Conservation (phyloP, 805 yeast genomes). For the Diddensiella caesifluorescens region DNA sequence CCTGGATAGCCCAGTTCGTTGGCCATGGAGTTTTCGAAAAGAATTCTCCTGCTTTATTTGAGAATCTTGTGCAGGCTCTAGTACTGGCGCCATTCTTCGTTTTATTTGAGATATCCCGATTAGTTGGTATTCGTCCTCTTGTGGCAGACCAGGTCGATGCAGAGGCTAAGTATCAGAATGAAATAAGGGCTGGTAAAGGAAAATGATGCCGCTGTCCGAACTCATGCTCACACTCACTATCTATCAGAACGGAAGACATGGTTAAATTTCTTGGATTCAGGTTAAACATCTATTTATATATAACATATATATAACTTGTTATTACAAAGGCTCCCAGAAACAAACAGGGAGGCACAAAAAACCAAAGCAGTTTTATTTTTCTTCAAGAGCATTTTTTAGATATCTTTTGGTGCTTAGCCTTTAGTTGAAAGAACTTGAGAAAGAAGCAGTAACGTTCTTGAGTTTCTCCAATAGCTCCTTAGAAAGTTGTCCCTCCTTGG, state of each 20-base stretch:
- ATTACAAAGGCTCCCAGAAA: neutral
- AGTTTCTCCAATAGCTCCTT: constrained; percentile 81
- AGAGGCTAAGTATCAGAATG: constrained; percentile 25
- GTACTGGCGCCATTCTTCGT: constrained; percentile 91
- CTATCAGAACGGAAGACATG: too few species aligned
- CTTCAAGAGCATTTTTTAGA: too few species aligned
- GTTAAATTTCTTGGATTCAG: too few species aligned
- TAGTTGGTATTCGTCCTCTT: constrained; percentile 54
- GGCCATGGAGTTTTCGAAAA: constrained; percentile 83
- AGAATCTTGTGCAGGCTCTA: constrained; percentile 76
- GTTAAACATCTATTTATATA: too few species aligned
- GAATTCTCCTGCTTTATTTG: constrained; percentile 81
- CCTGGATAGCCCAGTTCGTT: constrained; percentile 81
- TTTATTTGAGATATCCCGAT: constrained; percentile 66
- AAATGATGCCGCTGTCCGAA: too few species aligned
- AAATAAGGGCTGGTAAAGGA: neutral
- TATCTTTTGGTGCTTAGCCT: too few species aligned
- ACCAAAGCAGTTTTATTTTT: neutral
- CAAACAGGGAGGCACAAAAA: too few species aligned
- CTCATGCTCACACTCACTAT: too few species aligned
- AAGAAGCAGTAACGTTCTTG: constrained; percentile 87
- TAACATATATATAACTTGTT: too few species aligned
- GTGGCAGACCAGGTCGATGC: constrained; percentile 47
- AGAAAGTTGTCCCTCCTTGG: constrained; percentile 83
- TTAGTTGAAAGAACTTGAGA: constrained; percentile 70